Evolutionary conservation across 305 asterid genomes (phyloP), one percentile per base, ranked within the genome.

Genomic region (Solanum hybrid): DNA sequence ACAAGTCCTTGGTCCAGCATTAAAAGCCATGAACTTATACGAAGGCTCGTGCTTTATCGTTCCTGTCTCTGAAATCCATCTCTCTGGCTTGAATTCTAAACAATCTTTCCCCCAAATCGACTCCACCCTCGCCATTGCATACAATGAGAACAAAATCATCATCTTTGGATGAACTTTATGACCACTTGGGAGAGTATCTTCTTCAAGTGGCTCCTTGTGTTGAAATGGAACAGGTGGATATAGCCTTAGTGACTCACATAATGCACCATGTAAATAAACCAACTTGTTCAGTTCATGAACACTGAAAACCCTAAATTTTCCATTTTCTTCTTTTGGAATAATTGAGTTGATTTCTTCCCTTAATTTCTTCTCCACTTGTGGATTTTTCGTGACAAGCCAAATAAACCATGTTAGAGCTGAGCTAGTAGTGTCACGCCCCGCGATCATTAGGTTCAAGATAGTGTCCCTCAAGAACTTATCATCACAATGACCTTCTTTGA

Each of bases 1-100:
- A 73, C 98, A 96, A 88, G 96, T 95, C 90, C 98, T 92, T 10
- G 97, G 98, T 34, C 98, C 98, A 0, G 98, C 98, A 68, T 95
- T 95, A 73, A 96, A 96, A 14, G 97, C 95, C 92, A 93, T 65
- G 93, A 95, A 96, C 92, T 94, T 95, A 86, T 93, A 95, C 7
- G 98, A 95, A 0, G 98, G 97, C 92, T 95, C 97, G 90, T 95
- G 91, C 17, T 83, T 95, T 34, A 93, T 83, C 9, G 88, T 92
- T 8, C 97, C 96, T 2, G 90, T 86, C 5, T 93, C 94, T 2
- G 95, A 92, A 57, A 95, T 95, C 98, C 98, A 95, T 79, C 98
- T 93, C 87, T 94, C 97, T 0, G 98, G 98, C 92, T 91, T 94
- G 89, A 95, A 94, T 38, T 95, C 95, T 31, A 89, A 27, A 79